A percentile compares a stretch with the other conserved stretches of the same genome.
These are phyloP conservation scores for Ustilago hordei DNA, from an alignment of 1,284 basidiomycete species.

Conservation along the genomic window DNA sequence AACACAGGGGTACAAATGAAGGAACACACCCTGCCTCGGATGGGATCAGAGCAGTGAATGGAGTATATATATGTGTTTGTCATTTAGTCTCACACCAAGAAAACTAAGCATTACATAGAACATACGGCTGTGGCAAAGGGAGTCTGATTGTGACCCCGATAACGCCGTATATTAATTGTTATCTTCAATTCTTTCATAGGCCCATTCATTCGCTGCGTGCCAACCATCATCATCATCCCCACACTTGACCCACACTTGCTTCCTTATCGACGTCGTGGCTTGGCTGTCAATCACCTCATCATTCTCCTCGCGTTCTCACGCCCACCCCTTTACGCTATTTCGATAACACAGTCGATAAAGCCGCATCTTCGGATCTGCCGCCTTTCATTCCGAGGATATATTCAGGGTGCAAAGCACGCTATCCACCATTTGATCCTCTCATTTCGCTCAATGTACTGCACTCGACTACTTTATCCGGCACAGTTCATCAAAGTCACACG, in stretches of 20 bases:
- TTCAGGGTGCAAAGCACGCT: background rate
- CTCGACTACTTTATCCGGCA: background rate
- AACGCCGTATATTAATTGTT: too few species aligned
- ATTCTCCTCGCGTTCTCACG: background rate
- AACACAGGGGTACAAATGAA: too few species aligned
- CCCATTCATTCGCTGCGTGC: background rate
- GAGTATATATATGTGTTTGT: too few species aligned
- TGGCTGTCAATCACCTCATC: background rate
- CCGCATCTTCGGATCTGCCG: background rate
- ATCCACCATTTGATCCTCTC: background rate
- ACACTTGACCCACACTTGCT: background rate
- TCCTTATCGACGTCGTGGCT: background rate
- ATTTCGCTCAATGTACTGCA: background rate
- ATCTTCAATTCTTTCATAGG: too few species aligned
- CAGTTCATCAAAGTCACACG: background rate
- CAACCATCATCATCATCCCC: background rate
- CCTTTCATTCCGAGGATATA: background rate
- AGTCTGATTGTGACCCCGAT: too few species aligned
- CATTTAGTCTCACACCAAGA: too few species aligned
- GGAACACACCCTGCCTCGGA: too few species aligned
- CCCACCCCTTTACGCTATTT: background rate
- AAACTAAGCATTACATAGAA: too few species aligned
- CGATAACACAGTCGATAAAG: background rate
- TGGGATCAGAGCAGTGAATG: too few species aligned
- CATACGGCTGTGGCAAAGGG: too few species aligned